Conservation (phyloP, 1,284 basidiomycete species). For the Abortiporus biennis region DNA sequence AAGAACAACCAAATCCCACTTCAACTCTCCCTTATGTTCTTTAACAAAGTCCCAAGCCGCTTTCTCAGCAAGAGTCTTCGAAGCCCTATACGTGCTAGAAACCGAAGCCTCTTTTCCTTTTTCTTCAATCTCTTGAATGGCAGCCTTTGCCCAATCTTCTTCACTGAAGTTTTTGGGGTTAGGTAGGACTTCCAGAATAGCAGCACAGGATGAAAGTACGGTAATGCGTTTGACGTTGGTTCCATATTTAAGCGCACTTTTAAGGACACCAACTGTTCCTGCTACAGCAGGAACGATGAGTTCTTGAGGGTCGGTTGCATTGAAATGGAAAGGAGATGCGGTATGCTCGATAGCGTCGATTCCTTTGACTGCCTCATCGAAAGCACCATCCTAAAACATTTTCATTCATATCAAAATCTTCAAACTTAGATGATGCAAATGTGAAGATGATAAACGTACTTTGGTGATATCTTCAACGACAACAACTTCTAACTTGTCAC, state of each 20-base stretch:
- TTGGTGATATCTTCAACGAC: conserved; percentile 52
- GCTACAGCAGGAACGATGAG: conserved; percentile 25
- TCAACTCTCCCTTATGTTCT: conserved; percentile 38
- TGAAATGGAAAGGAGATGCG: conserved; percentile 36
- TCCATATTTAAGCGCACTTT: conserved; percentile 23
- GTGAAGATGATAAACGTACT: conserved; percentile 22
- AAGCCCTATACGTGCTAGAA: conserved; percentile 45
- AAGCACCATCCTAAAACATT: conserved; percentile 12
- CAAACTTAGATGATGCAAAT: background rate
- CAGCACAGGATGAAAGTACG: conserved; percentile 52
- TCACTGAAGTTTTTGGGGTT: conserved; percentile 28
- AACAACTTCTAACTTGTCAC: conserved; percentile 41
- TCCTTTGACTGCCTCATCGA: conserved; percentile 34
- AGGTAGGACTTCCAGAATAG: conserved; percentile 33
- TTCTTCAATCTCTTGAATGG: conserved; percentile 45
- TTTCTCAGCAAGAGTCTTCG: conserved; percentile 68
- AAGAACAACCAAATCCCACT: conserved; percentile 51
- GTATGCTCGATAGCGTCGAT: conserved; percentile 40
- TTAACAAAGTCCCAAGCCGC: conserved; percentile 46
- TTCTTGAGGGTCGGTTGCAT: conserved; percentile 29
- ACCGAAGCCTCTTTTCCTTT: conserved; percentile 41
- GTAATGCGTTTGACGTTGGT: conserved; percentile 58
- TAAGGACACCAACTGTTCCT: conserved; percentile 23
- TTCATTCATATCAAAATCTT: too few relatives aligned
- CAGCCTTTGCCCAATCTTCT: conserved; percentile 61